Evolutionary conservation across 1,284 basidiomycete genomes (phyloP).

Genomic region (Polyporus tsugae): DNA sequence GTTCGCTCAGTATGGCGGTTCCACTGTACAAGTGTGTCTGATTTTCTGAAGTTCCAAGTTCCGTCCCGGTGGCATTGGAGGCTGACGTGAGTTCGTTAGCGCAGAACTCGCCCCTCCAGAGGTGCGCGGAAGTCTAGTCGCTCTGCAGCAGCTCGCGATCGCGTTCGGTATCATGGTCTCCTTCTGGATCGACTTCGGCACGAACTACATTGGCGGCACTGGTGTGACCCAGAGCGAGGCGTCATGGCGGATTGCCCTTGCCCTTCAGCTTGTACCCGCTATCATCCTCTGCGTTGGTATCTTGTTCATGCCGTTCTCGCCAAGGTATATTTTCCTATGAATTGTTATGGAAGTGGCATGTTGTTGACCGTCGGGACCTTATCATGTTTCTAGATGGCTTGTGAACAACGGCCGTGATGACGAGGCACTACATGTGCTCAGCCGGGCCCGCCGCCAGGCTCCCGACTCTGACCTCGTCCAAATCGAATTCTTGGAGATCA

Average conservation of each 20-base stretch:
- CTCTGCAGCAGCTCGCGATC: conserved; percentile 84
- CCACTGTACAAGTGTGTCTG: conserved; percentile 73
- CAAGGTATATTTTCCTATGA: conserved; percentile 48
- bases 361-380: conserved; percentile 7
- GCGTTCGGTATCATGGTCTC: conserved; percentile 75
- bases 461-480: conserved; percentile 72
- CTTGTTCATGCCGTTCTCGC: conserved; percentile 77
- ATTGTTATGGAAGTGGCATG: too few species aligned
- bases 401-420: conserved; percentile 78
- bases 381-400: conserved; percentile 61
- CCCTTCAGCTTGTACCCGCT: conserved; percentile 79
- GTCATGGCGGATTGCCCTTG: conserved; percentile 82
- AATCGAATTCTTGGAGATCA: conserved; percentile 86
- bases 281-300: conserved; percentile 71
- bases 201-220: conserved; percentile 77
- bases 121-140: conserved; percentile 83
- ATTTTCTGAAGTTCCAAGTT: conserved; percentile 11
- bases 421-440: conserved; percentile 73
- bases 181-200: conserved; percentile 87
- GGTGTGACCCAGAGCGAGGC: conserved; percentile 62
- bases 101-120: conserved; percentile 82
- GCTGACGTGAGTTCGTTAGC: conserved; percentile 35
- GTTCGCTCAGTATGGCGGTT: conserved; percentile 78
- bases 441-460: conserved; percentile 63
- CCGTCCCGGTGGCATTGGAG: too few species aligned